Evolutionary conservation across 768 basidiomycete genomes (phyloP).

Genomic region (Mrakia frigida): DNA sequence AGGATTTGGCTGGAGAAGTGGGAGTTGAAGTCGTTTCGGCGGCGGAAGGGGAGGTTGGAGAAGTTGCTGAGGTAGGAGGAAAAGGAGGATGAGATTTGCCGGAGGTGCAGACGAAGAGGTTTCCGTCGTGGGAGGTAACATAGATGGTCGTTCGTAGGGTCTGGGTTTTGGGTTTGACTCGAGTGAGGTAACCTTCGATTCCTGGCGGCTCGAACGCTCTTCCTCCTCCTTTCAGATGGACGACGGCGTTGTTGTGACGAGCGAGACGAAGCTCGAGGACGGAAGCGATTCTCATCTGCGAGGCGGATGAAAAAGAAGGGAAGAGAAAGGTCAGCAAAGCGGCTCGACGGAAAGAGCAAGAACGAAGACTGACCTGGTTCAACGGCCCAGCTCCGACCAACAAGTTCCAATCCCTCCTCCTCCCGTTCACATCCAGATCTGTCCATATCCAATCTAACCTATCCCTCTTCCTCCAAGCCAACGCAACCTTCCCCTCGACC

Average conservation of each 20-base stretch:
- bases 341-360: not conserved
- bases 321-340: not conserved
- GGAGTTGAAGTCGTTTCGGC: not conserved
- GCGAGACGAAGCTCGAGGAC: constrained; percentile 27
- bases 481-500: constrained; percentile 16
- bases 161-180: constrained; percentile 28
- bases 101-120: constrained; percentile 26
- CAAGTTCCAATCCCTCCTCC: constrained; percentile 23
- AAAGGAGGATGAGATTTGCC: constrained; percentile 22
- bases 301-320: not conserved
- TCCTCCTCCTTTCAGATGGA: constrained; percentile 13
- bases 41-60: not conserved
- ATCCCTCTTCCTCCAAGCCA: constrained; percentile 29
- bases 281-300: constrained; percentile 2
- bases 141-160: constrained; percentile 21
- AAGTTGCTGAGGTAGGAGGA: not conserved
- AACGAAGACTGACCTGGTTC: constrained; percentile 16
- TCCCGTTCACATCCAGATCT: constrained; percentile 21
- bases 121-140: constrained; percentile 20
- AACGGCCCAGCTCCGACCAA: constrained; percentile 27
- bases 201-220: constrained; percentile 17
- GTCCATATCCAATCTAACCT: constrained; percentile 28
- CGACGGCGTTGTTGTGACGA: constrained; percentile 12
- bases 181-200: constrained; percentile 29
- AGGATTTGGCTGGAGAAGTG: not conserved